phyloP scores from a whole-genome alignment of 768 basidiomycete genomes.

The Nevesoporus exiguus region DNA sequence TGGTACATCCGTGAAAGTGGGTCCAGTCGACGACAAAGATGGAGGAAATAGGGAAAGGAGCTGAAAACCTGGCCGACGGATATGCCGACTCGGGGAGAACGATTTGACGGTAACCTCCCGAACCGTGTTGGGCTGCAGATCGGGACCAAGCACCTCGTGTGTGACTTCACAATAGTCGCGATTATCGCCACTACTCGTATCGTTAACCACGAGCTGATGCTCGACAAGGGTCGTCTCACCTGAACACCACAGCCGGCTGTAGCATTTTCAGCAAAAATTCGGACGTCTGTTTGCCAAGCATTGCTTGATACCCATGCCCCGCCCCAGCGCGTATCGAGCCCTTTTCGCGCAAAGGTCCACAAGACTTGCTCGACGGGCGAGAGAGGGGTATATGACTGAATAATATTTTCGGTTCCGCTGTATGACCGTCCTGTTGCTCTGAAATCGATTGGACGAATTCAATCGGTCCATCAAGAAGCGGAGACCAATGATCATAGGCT shows the following conservation, averaged over 20 bases:
- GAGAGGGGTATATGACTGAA: slow-evolving; percentile 86
- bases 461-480: slow-evolving; percentile 51
- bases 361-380: slow-evolving; percentile 67
- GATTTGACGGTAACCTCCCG: slow-evolving; percentile 88
- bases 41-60: slow-evolving; percentile 64
- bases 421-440: slow-evolving; percentile 30
- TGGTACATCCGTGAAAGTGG: slow-evolving; percentile 58
- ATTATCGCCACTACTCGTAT: slow-evolving; percentile 68
- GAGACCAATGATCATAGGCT: slow-evolving; percentile 54
- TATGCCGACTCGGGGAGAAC: slow-evolving; percentile 72
- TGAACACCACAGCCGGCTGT: slow-evolving; percentile 69
- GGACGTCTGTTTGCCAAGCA: slow-evolving; percentile 77
- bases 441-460: slow-evolving; percentile 51
- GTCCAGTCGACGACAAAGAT: slow-evolving; percentile 23
- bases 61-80: slow-evolving; percentile 79
- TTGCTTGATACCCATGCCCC: slow-evolving; percentile 79
- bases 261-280: slow-evolving; percentile 65
- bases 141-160: slow-evolving; percentile 41
- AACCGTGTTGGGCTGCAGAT: slow-evolving; percentile 30
- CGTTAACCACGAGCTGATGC: not conserved
- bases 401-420: slow-evolving; percentile 44
- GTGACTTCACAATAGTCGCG: slow-evolving; percentile 85
- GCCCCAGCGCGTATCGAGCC: slow-evolving; percentile 71
- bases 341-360: slow-evolving; percentile 74
- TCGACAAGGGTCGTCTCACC: slow-evolving; percentile 39